Evolutionary conservation across 257 asterid species (phyloP).

Genomic region (Dorcoceras hygrometricum): DNA sequence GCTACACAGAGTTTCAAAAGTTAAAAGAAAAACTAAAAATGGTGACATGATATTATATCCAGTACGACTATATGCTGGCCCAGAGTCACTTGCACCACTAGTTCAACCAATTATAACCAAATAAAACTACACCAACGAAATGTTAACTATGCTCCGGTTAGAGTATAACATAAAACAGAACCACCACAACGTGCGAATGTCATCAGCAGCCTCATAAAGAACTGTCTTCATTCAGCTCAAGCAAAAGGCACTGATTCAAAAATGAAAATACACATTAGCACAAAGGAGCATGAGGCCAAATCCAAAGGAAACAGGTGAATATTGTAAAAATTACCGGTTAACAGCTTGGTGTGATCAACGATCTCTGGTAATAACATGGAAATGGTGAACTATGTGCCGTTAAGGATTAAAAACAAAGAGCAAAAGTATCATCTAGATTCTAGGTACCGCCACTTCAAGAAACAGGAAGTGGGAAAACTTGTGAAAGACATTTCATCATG

Average conservation of each 20-base stretch:
- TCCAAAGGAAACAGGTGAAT: not conserved
- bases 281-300: not conserved
- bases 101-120: conserved; percentile 13
- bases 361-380: conserved; percentile 38
- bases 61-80: too few species aligned
- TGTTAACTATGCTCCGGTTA: conserved; percentile 10
- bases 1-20: not conserved
- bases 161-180: conserved; percentile 18
- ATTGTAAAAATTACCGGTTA: conserved; percentile 25
- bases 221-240: conserved; percentile 26
- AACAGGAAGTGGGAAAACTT: conserved; percentile 20
- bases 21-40: not conserved
- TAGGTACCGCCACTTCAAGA: conserved; percentile 20
- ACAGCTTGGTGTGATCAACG: conserved; percentile 48
- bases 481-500: conserved; percentile 23
- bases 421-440: not conserved
- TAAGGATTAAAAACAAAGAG: too few species aligned
- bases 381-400: conserved; percentile 18
- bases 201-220: conserved; percentile 29
- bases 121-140: conserved; percentile 1
- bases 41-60: not conserved
- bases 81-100: conserved; percentile 2
- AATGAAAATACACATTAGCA: conserved; percentile 8
- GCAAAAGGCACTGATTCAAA: conserved; percentile 35
- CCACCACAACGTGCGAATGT: conserved; percentile 10